A percentile compares a stretch with the other conserved stretches of the same genome.
Evolutionary conservation across 176 grass and related monocot species (phyloP).

Genomic region (Luzula sylvatica): DNA sequence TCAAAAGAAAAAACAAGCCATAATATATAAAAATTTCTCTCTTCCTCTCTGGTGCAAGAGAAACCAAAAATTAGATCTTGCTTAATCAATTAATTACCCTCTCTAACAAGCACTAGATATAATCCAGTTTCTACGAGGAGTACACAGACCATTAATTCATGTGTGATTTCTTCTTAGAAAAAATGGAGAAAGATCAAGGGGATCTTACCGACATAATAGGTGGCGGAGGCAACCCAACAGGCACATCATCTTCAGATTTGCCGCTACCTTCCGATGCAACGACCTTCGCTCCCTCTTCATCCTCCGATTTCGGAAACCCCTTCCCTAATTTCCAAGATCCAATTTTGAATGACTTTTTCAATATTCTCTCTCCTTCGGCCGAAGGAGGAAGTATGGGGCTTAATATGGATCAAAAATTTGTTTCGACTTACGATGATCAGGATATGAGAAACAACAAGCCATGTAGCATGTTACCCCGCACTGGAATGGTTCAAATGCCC

Average conservation of each 20-base stretch:
- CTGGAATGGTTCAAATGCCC: slow-evolving; percentile 14
- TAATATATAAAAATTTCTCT: not conserved
- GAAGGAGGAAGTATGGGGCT: slow-evolving; percentile 21
- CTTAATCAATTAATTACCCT: slow-evolving; percentile 6
- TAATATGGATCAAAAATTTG: slow-evolving; percentile 13
- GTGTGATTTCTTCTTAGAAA: slow-evolving; percentile 82
- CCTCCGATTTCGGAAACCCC: slow-evolving; percentile 42
- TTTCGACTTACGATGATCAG: not conserved
- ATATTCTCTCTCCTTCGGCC: slow-evolving; percentile 17
- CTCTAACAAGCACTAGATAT: not conserved
- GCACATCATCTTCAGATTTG: slow-evolving; percentile 19
- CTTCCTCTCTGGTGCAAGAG: not conserved
- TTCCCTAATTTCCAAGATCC: slow-evolving; percentile 47
- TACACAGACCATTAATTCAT: slow-evolving; percentile 22
- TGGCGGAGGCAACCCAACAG: slow-evolving; percentile 30
- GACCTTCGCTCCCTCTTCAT: slow-evolving; percentile 21
- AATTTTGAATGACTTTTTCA: slow-evolving; percentile 34
- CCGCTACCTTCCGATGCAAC: slow-evolving; percentile 23
- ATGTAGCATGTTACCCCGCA: slow-evolving; percentile 23
- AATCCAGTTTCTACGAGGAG: no score
- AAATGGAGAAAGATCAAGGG: slow-evolving; percentile 46
- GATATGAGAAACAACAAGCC: slow-evolving; percentile 10
- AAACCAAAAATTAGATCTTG: slow-evolving; percentile 8
- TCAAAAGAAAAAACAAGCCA: slow-evolving; percentile 28
- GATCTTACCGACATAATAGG: slow-evolving; percentile 80